Evolutionary conservation across 495 filamentous ascomycete genomes (phyloP), one percentile per base, ranked within the genome.

Genomic region (Penicillium arizonense): DNA sequence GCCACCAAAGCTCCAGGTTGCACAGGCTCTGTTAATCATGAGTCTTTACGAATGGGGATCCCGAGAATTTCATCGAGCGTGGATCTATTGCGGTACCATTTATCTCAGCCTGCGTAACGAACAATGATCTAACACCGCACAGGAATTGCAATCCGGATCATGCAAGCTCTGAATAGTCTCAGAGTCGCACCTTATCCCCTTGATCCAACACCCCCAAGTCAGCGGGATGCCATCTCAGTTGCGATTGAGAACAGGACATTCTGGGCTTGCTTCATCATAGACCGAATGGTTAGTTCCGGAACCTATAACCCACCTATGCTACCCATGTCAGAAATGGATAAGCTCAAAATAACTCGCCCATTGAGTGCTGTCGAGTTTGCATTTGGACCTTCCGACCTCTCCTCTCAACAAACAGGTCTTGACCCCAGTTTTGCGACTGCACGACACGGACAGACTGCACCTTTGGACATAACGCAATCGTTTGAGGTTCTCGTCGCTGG

Each of bases 201-300:
- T 3, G 59, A 62, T 35, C 46, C 56, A 0, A 50, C 37, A 37
- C 24, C 48, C 2, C 26, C 21, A 23, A 18, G 33, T 4, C 32
- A 32, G n/a, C 16, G 50, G 23, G 59, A 62, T 18, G 34, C 50
- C 11, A 39, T 62, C 12, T 55, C 47, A 0, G 20, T 47, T 8
- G 55, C 52, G 5, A 52, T 62, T 20, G 52, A 59, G 14, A 64
- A 62, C 14, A 74, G 90, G 46, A 89, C 89, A 8, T 91, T 94
- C 85, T 96, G 90, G 90, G 84, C 89, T 18, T 94, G 90, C 67
- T 94, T 93, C 57, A 65, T 90, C 37, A 91, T 94, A 87, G 90
- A 96, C 62, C 80, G 89, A 0, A 91, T 96, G 72, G 91, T 88
- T 65, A 91, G 88, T 11, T 93, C 89, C 4, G 90, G 90, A 9